Base-by-base conservation (phyloP, 371 early-diverging fungal species). In the Sporodiniella umbellata region DNA sequence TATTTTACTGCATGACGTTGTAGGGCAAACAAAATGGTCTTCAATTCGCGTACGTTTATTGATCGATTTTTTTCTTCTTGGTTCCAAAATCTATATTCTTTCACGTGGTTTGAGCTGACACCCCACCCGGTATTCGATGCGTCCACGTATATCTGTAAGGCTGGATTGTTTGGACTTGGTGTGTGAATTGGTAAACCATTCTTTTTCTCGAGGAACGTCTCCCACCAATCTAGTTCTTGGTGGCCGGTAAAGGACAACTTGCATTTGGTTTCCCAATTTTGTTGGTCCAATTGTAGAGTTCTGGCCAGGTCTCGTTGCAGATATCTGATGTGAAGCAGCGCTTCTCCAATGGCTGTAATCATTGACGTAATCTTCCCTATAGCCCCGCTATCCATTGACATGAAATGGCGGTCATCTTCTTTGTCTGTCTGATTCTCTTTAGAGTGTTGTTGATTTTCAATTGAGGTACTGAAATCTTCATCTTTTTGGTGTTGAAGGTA, bases 41-140 rank as follows among this genome's bases (percentile, higher is more conserved):
- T 22, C 24, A 62, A 28, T 28, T 62, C 57, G 14, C 58, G 1
- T 15, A 57, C 58, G 22, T 57, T 62, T 24, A 58, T 51, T 1
- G 43, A 51, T 4, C 17, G 30, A 24, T 23, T 17, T 22, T 15
- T 35, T 44, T 51, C 44, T 51, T 42, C 37, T 15, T 31, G 22
- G 10, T 33, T 33, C 52, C 52, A 51, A 18, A 18, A 43, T 35
- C 52, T 44, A 15, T 15, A 22, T 21, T 42, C 44, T 8, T 12
- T 10, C 5, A 42, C 2, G 3, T 0, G 5, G 3, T 7, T 12
- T 0, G 33, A 43, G 3, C 15, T 4, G 0, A 51, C 33, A 2
- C 44, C 44, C 44, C 23, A 51, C 1, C 44, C 52, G 14, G 35
- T 33, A 2, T 51, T 31, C 3, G 35, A 51, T 0, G 52, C 52